Conservation (phyloP, 2,329 filamentous ascomycete species). For the Trichoderma sp. region DNA sequence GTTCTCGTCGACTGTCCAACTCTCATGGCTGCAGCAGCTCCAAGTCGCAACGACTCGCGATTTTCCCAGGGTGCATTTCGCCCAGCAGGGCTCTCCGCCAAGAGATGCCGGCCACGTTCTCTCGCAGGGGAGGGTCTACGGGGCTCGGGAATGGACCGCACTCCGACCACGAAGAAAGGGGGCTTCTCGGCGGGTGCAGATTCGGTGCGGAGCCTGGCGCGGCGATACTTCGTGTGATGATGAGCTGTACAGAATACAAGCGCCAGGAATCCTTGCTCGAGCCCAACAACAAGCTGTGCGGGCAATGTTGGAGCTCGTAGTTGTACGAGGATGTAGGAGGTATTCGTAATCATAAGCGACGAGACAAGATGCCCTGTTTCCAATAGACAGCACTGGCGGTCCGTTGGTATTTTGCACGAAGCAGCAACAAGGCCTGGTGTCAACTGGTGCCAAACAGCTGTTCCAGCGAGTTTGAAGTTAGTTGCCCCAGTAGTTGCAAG, state of each 20-base stretch:
- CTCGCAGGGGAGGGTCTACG: slow-evolving; percentile 17
- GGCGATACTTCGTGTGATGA: neutral
- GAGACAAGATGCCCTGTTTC: neutral
- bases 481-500: neutral
- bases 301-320: neutral
- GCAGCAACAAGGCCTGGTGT: too few relatives aligned
- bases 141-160: slow-evolving; percentile 23
- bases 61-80: slow-evolving; percentile 5
- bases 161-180: slow-evolving; percentile 21
- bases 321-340: too few relatives aligned
- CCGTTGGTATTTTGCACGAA: neutral
- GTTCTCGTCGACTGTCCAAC: neutral
- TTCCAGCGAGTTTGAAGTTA: too few relatives aligned
- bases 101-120: slow-evolving; percentile 26
- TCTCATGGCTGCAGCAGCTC: slow-evolving; percentile 5
- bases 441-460: too few relatives aligned
- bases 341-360: slow-evolving; percentile 1
- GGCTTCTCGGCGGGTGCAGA: slow-evolving; percentile 8
- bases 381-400: slow-evolving; percentile 5
- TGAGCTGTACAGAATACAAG: neutral
- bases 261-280: neutral
- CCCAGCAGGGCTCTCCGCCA: slow-evolving; percentile 25
- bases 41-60: slow-evolving; percentile 6
- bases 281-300: neutral
- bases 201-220: slow-evolving; percentile 13